These are phyloP conservation scores for Lipomyces kockii DNA, from an alignment of 805 yeast genomes.

Conservation along the genomic window DNA sequence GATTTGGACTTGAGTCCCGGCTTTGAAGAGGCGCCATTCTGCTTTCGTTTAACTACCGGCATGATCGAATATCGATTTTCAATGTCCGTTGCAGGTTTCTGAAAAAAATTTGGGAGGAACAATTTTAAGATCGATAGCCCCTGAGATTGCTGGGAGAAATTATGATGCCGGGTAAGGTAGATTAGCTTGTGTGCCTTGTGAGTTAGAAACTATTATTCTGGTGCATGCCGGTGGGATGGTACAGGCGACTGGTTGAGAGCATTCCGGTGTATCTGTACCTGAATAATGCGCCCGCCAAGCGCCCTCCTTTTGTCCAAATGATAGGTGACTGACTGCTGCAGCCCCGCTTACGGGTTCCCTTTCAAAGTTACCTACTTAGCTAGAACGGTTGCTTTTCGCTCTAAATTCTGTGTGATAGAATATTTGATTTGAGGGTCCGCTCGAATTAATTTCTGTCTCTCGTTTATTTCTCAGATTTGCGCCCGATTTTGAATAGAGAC, in stretches of 20 bases:
- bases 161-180: neutral
- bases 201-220: no score
- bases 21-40: constrained; percentile 2
- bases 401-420: neutral
- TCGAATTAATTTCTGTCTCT: neutral
- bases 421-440: neutral
- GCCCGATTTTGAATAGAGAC: neutral
- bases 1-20: neutral
- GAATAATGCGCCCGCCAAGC: no score
- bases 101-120: constrained; percentile 1
- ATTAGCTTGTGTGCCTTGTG: neutral
- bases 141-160: neutral
- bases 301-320: no score
- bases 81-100: neutral
- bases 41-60: constrained; percentile 26
- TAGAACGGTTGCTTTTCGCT: neutral
- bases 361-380: no score
- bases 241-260: no score
- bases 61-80: neutral
- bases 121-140: neutral
- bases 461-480: neutral
- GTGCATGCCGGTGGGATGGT: no score
- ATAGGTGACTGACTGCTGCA: no score
- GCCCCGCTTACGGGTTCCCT: no score
- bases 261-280: no score